phyloP scores from a whole-genome alignment of 75 land plant genomes.

The Larix kaempferi region DNA sequence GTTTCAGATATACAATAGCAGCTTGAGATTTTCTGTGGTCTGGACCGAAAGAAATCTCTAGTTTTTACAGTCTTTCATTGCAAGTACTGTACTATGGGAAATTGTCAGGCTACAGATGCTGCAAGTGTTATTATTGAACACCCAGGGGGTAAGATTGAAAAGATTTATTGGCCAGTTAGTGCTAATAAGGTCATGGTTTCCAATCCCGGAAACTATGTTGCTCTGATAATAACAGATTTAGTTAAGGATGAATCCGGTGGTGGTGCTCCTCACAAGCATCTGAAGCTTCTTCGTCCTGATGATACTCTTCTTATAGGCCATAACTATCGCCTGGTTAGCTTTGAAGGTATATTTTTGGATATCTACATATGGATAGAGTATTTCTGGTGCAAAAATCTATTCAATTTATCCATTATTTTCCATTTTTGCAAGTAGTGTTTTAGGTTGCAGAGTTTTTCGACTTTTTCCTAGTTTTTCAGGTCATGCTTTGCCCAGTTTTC shows the following conservation, averaged over 20 bases:
- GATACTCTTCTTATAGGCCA: constrained; percentile 62
- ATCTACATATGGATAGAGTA: too few species aligned
- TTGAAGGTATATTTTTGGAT: constrained; percentile 56
- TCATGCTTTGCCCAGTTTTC: too few species aligned
- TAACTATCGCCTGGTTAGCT: constrained; percentile 70
- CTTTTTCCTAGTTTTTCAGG: too few species aligned
- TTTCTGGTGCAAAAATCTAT: too few species aligned
- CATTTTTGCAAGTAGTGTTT: too few species aligned
- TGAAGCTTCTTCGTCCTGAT: constrained; percentile 77
- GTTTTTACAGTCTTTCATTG: too few species aligned
- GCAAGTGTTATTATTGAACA: constrained; percentile 54
- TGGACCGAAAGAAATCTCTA: too few species aligned
- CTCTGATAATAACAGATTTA: constrained; percentile 24
- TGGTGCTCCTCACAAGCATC: constrained; percentile 34
- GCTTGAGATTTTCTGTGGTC: too few species aligned
- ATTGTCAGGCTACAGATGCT: constrained; percentile 72
- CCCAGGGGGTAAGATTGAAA: constrained; percentile 58
- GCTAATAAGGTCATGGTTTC: constrained; percentile 68
- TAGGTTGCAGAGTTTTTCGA: too few species aligned
- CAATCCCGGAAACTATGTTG: constrained; percentile 86
- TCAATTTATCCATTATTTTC: too few species aligned
- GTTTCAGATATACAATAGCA: too few species aligned
- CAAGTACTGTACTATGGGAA: constrained; percentile 43
- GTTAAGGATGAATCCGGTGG: background rate
- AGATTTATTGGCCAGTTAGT: constrained; percentile 59